Conservation (phyloP, 2,329 filamentous ascomycete species). For the Xylariaceae sp. region DNA sequence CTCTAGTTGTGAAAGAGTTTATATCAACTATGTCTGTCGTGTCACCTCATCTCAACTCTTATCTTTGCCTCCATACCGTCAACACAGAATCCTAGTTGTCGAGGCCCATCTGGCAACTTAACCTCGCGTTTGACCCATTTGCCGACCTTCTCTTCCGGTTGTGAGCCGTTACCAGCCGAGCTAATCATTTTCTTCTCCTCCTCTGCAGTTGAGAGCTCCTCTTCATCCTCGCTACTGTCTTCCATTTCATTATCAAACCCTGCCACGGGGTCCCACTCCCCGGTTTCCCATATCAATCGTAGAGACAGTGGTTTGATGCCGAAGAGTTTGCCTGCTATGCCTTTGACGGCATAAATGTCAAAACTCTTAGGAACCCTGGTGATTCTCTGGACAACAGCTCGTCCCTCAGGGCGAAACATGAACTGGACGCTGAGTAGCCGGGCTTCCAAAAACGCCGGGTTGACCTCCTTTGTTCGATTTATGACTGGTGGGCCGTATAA, state of each 20-base stretch:
- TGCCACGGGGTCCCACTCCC: constrained; percentile 83
- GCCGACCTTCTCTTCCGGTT: constrained; percentile 48
- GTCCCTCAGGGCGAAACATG: constrained; percentile 30
- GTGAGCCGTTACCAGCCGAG: constrained; percentile 29
- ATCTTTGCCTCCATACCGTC: constrained; percentile 75
- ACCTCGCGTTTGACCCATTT: constrained; percentile 80
- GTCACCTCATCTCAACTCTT: constrained; percentile 65
- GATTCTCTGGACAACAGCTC: constrained; percentile 38
- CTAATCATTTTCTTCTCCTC: constrained; percentile 16
- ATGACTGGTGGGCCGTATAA: constrained; percentile 76
- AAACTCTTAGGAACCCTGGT: constrained; percentile 74
- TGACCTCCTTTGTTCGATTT: constrained; percentile 61
- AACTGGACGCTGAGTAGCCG: constrained; percentile 73
- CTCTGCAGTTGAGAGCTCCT: constrained; percentile 47
- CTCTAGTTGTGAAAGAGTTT: not conserved
- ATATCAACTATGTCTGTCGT: not conserved
- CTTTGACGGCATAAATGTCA: constrained; percentile 82
- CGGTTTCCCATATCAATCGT: constrained; percentile 83
- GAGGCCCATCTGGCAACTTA: constrained; percentile 79
- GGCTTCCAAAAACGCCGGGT: constrained; percentile 83
- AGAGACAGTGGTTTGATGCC: constrained; percentile 67
- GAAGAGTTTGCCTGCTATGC: constrained; percentile 77
- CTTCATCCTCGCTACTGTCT: constrained; percentile 60
- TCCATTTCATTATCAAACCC: constrained; percentile 66
- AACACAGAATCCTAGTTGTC: constrained; percentile 83